Conservation (phyloP, 371 early-diverging fungal genomes). For the Dentiscutata heterogama region DNA sequence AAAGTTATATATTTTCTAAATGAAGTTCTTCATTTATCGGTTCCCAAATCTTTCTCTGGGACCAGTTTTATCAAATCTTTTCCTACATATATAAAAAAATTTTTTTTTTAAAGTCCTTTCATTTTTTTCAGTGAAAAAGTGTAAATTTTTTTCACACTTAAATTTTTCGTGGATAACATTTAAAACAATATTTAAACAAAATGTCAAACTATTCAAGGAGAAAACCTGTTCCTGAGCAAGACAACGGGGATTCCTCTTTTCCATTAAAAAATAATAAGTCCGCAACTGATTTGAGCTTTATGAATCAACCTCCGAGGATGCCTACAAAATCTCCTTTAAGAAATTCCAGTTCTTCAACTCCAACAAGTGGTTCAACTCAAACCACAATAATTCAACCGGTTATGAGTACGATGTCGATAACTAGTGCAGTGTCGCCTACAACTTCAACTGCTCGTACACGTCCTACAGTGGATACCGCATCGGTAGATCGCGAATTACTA, state of each 20-base stretch:
- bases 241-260: background rate
- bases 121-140: too few relatives aligned
- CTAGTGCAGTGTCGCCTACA: background rate
- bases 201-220: slow-evolving; percentile 4
- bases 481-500: slow-evolving; percentile 22
- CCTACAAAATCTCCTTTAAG: slow-evolving; percentile 30
- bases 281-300: background rate
- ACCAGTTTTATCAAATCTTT: too few relatives aligned
- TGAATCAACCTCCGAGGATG: slow-evolving; percentile 6
- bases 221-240: slow-evolving; percentile 33
- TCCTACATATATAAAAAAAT: too few relatives aligned
- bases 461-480: background rate
- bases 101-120: too few relatives aligned
- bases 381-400: slow-evolving; percentile 40
- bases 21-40: too few relatives aligned
- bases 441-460: background rate
- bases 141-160: too few relatives aligned
- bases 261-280: background rate
- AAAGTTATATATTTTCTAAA: too few relatives aligned
- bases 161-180: too few relatives aligned
- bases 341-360: background rate
- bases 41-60: too few relatives aligned
- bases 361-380: slow-evolving; percentile 32
- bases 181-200: too few relatives aligned
- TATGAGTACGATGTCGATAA: slow-evolving; percentile 40